A percentile compares a stretch with the other conserved stretches of the same genome.
Conservation (phyloP, 805 yeast genomes). For the Cyberlindnera mrakii region DNA sequence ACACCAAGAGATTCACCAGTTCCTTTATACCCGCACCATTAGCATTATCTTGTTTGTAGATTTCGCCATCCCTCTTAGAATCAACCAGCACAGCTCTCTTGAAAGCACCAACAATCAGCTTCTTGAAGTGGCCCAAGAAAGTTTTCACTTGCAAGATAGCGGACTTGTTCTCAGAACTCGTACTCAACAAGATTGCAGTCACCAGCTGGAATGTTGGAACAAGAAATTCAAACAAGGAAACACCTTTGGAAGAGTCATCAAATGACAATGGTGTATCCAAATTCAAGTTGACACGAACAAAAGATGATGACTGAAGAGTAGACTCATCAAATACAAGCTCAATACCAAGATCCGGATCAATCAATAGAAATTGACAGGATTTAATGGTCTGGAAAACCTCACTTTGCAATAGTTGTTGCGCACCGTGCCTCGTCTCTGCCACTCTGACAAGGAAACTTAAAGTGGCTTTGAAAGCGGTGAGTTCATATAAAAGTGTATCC, state of each 20-base stretch:
- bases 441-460: slow-evolving; percentile 65
- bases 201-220: slow-evolving; percentile 72
- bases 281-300: slow-evolving; percentile 39
- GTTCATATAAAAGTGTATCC: slow-evolving; percentile 59
- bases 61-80: slow-evolving; percentile 21
- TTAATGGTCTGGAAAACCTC: slow-evolving; percentile 62
- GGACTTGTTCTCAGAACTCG: slow-evolving; percentile 69
- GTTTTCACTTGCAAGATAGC: slow-evolving; percentile 48
- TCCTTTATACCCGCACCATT: slow-evolving; percentile 37
- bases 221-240: slow-evolving; percentile 62
- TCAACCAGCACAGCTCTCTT: slow-evolving; percentile 45
- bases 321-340: slow-evolving; percentile 40
- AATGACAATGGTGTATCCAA: slow-evolving; percentile 46
- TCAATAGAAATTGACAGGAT: slow-evolving; percentile 46
- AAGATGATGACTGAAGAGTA: slow-evolving; percentile 24
- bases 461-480: slow-evolving; percentile 71
- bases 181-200: slow-evolving; percentile 58
- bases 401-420: slow-evolving; percentile 67
- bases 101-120: slow-evolving; percentile 53
- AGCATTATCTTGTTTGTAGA: slow-evolving; percentile 23
- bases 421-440: slow-evolving; percentile 73
- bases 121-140: slow-evolving; percentile 46
- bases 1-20: slow-evolving; percentile 49
- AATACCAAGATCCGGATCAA: slow-evolving; percentile 79
- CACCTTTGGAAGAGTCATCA: slow-evolving; percentile 22